Base-by-base conservation (phyloP, 2,329 filamentous ascomycete species). In the Westerdykella aurantiaca region DNA sequence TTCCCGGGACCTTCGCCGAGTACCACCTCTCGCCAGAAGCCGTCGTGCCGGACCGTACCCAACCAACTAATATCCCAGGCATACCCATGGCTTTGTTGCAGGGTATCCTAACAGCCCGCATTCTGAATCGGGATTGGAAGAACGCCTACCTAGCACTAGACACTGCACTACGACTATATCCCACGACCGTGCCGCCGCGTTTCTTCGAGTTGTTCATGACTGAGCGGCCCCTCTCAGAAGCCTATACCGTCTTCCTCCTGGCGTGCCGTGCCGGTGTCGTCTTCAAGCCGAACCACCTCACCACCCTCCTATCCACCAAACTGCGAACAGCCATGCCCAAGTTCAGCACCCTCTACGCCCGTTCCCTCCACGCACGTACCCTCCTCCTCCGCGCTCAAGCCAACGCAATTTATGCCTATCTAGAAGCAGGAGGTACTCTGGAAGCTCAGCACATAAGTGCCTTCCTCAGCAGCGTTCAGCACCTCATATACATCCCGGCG, bases 131-230 rank as follows among this genome's bases (percentile, higher is more conserved):
- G 14, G 71, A 77, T 41, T 72, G 72, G 61, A 66, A 60, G 31
- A 67, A 64, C 9, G 72, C 74, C 1, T 79, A 78, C 47, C 62
- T 78, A 14, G 70, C 67, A 4, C 59, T 78, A 3, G 76, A 79
- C 52, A 71, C 72, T 9, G 63, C 65, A 2, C 55, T 77, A 5
- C 67, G 75, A 21, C 60, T 78, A 5, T 71, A 68, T 45, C 75
- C 75, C 2, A 65, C 63, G 0, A 58, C 66, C 17, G 55, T 69
- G 1, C 70, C 70, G 0, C 31, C 55, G 1, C 65, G 72, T 7
- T 64, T 75, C 48, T 72, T 75, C 52, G 67, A 68, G 31, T 42
- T 72, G 1, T 72, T 77, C 49, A 61, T 75, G 33, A 56, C 59
- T 17, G 64, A 75, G 38, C 63, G 75, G 33, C 72, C 74, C 3